phyloP scores from a whole-genome alignment of 202 grass and related monocot genomes.

The Carex arenaria region DNA sequence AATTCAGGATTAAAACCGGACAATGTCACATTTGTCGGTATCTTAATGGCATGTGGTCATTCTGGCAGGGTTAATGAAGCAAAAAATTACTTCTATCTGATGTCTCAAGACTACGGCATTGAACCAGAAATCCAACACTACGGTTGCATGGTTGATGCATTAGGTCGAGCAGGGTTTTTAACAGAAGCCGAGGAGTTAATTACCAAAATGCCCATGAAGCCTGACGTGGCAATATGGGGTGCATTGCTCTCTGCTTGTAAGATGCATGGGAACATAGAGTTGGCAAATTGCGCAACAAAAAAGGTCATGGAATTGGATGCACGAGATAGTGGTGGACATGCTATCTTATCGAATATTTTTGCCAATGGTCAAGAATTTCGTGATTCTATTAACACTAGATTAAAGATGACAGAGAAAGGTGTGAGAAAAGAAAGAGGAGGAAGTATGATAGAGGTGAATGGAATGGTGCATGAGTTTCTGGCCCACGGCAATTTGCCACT shows the following conservation, averaged over 20 bases:
- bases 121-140: slow-evolving; percentile 58
- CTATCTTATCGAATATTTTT: slow-evolving; percentile 41
- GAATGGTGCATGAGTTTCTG: slow-evolving; percentile 67
- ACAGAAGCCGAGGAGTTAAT: slow-evolving; percentile 54
- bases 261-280: slow-evolving; percentile 35
- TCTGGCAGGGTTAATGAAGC: slow-evolving; percentile 49
- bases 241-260: slow-evolving; percentile 67
- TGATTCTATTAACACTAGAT: slow-evolving; percentile 18
- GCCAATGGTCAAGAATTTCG: slow-evolving; percentile 18
- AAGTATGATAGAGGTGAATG: slow-evolving; percentile 78
- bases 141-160: slow-evolving; percentile 60
- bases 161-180: slow-evolving; percentile 52
- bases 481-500: slow-evolving; percentile 8
- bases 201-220: slow-evolving; percentile 46
- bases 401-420: slow-evolving; percentile 49
- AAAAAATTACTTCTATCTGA: slow-evolving; percentile 38
- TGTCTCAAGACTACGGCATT: slow-evolving; percentile 28
- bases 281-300: slow-evolving; percentile 30
- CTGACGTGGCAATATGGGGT: slow-evolving; percentile 59
- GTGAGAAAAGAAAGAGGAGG: slow-evolving; percentile 55
- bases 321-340: slow-evolving; percentile 33
- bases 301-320: slow-evolving; percentile 39
- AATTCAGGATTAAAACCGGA: slow-evolving; percentile 28
- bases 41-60: slow-evolving; percentile 56
- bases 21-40: slow-evolving; percentile 63